Percentiles rank a stretch among this genome's conserved stretches.
These are phyloP conservation scores for Primulina tabacum DNA, from an alignment of 257 asterid species.

Conservation along the genomic window DNA sequence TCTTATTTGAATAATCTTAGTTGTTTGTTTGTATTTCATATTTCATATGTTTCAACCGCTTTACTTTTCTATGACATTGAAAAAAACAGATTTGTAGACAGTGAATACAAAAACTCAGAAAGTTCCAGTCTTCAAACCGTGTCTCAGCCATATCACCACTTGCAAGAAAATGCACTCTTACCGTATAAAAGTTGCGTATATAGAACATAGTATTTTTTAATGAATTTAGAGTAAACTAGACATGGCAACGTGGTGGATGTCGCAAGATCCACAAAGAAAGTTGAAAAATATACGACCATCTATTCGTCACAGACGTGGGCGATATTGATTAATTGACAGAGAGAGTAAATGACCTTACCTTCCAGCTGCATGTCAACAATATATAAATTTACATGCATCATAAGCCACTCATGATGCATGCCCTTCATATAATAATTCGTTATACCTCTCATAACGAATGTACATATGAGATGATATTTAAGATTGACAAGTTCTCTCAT, in stretches of 20 bases:
- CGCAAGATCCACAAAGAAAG: conserved; percentile 9
- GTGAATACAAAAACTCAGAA: not conserved
- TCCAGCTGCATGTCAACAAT: not conserved
- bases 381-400: not conserved
- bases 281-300: not conserved
- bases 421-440: not conserved
- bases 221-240: not conserved
- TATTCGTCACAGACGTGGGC: not conserved
- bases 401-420: not conserved
- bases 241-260: not conserved
- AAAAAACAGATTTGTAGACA: not conserved
- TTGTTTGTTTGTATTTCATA: conserved; percentile 19
- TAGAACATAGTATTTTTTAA: not conserved
- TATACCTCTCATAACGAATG: not conserved
- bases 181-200: not conserved
- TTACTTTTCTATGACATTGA: not conserved
- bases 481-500: too few relatives aligned
- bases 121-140: not conserved
- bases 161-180: conserved; percentile 19
- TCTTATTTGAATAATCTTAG: not conserved
- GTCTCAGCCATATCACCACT: not conserved
- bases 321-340: not conserved
- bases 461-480: not conserved
- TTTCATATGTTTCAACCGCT: not conserved
- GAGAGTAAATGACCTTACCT: conserved; percentile 3